These are phyloP conservation scores for Plasmodium gonderi DNA, from an alignment of 169 alveolate genomes.

Conservation along the genomic window DNA sequence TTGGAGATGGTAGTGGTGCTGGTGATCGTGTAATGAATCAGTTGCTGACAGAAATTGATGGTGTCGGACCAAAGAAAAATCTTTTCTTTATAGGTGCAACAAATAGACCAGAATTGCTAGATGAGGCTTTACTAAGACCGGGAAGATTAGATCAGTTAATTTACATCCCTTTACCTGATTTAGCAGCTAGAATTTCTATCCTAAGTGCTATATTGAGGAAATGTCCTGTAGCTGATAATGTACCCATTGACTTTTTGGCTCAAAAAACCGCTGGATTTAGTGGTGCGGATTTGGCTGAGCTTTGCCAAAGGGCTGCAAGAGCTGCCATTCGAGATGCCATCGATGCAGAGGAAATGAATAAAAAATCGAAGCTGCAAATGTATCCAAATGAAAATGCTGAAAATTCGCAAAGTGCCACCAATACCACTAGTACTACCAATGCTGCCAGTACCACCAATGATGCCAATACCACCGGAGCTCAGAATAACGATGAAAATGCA, in stretches of 20 bases:
- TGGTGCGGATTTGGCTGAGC: constrained; percentile 99
- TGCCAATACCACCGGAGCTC: constrained; percentile 23
- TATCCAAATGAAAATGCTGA: constrained; percentile 61
- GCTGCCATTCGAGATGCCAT: constrained; percentile 99
- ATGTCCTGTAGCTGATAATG: constrained; percentile 98
- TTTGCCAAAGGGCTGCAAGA: constrained; percentile 99
- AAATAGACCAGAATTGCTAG: constrained; percentile 99
- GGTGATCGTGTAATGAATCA: constrained; percentile 99
- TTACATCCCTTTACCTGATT: constrained; percentile 99
- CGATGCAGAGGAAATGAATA: constrained; percentile 86
- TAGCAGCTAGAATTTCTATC: constrained; percentile 96
- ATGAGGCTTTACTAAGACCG: constrained; percentile 99
- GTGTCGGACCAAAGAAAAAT: constrained; percentile 98
- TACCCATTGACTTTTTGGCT: constrained; percentile 97
- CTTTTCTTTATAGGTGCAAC: constrained; percentile 99
- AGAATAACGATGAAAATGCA: constrained; percentile 85
- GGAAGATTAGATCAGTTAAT: constrained; percentile 99
- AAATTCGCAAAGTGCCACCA: constrained; percentile 75
- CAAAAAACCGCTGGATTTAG: constrained; percentile 99
- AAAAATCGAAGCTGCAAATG: constrained; percentile 77
- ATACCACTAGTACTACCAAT: constrained; percentile 2
- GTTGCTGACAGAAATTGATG: constrained; percentile 99
- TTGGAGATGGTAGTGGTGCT: constrained; percentile 98
- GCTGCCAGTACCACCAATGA: constrained; percentile 39
- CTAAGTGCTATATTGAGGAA: constrained; percentile 96